phyloP scores from a whole-genome alignment of 208 protist species.

The Angomonas deanei region DNA sequence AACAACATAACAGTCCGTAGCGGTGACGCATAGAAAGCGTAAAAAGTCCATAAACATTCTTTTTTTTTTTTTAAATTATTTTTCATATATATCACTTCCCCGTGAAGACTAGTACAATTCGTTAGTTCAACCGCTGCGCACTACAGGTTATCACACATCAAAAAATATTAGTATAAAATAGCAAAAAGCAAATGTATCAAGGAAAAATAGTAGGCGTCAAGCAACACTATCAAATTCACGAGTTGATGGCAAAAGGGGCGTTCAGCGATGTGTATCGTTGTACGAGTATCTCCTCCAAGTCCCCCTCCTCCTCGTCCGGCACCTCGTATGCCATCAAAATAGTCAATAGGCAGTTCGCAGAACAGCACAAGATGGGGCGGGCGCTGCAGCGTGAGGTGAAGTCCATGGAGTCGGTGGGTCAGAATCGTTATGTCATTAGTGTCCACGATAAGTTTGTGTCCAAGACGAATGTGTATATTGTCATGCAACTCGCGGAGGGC shows the following conservation, averaged over 20 bases:
- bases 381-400: slow-evolving; percentile 67
- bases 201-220: slow-evolving; percentile 13
- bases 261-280: slow-evolving; percentile 85
- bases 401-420: slow-evolving; percentile 42
- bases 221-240: slow-evolving; percentile 55
- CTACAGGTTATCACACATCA: no score
- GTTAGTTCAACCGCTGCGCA: background rate
- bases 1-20: no score
- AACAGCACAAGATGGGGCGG: slow-evolving; percentile 44
- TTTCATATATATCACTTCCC: background rate
- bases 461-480: slow-evolving; percentile 70
- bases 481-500: slow-evolving; percentile 75
- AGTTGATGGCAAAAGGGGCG: slow-evolving; percentile 53
- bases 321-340: slow-evolving; percentile 67
- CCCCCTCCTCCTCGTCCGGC: slow-evolving; percentile 13
- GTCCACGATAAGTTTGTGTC: slow-evolving; percentile 78
- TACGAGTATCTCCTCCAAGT: slow-evolving; percentile 17
- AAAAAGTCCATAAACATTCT: background rate
- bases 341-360: slow-evolving; percentile 31
- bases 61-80: background rate
- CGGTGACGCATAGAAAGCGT: no score
- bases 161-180: slow-evolving; percentile 4
- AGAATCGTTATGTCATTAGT: slow-evolving; percentile 44
- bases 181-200: slow-evolving; percentile 1
- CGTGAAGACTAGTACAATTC: background rate